phyloP scores from a whole-genome alignment of 352 stramenopile species.

The Globisporangium uncinulatum region DNA sequence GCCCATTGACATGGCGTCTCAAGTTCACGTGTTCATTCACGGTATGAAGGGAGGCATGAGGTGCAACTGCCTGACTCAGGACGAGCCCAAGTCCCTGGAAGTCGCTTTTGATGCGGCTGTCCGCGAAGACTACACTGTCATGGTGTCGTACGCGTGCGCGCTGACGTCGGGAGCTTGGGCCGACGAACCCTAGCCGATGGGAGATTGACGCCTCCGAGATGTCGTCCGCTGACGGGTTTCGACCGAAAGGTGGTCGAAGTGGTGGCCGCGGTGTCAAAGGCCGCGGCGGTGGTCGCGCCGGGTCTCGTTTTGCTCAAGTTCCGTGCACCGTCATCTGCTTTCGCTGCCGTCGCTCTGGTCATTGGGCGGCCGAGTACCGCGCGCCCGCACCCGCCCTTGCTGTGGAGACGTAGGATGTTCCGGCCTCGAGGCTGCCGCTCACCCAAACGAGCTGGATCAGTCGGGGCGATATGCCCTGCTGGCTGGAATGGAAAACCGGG shows the following conservation, averaged over 20 bases:
- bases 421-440: background rate
- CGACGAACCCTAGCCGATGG: conserved; percentile 6
- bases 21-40: no score
- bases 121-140: conserved; percentile 13
- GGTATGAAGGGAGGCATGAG: background rate
- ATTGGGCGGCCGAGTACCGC: background rate
- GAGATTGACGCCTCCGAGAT: conserved; percentile 12
- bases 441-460: background rate
- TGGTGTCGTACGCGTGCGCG: background rate
- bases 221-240: background rate
- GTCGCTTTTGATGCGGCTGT: conserved; percentile 11
- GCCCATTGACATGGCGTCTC: no score
- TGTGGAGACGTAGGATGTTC: no score
- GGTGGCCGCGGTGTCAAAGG: no score
- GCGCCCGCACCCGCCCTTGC: background rate
- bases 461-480: background rate
- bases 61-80: conserved; percentile 6
- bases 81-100: background rate
- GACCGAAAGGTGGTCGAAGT: no score
- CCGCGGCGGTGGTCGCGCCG: no score
- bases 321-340: no score
- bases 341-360: background rate
- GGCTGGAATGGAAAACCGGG: background rate
- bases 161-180: no score
- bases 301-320: background rate